Evolutionary conservation across 768 basidiomycete genomes (phyloP).

Genomic region (Inosperma sp.): DNA sequence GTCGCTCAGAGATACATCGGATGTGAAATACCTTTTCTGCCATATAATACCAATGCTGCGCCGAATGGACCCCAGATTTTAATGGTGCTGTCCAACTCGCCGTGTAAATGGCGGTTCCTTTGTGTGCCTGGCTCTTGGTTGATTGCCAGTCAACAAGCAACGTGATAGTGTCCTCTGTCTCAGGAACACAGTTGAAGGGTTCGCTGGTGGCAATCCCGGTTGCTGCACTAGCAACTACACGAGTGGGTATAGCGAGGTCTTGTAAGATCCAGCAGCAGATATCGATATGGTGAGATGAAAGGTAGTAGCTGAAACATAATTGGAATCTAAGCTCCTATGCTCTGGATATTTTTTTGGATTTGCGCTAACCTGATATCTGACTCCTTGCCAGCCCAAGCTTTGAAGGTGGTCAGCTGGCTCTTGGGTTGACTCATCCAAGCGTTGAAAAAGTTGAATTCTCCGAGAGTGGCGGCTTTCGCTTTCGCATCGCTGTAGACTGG

Average conservation of each 20-base stretch:
- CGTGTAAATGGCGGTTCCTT: conserved; percentile 87
- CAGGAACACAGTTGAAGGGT: conserved; percentile 79
- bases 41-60: conserved; percentile 95
- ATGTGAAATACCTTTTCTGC: conserved; percentile 64
- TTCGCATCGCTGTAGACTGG: conserved; percentile 91
- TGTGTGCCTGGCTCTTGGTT: conserved; percentile 64
- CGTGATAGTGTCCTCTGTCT: conserved; percentile 94
- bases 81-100: conserved; percentile 93
- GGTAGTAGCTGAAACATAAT: conserved; percentile 63
- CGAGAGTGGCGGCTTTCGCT: conserved; percentile 66
- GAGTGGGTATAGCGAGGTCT: conserved; percentile 69
- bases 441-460: conserved; percentile 93
- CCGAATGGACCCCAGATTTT: conserved; percentile 84
- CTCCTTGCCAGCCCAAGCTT: conserved; percentile 92
- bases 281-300: conserved; percentile 93
- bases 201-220: conserved; percentile 87
- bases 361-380: conserved; percentile 74
- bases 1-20: conserved; percentile 6
- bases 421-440: conserved; percentile 99
- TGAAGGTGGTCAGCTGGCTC: conserved; percentile 90
- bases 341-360: conserved; percentile 1
- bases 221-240: conserved; percentile 87
- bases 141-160: conserved; percentile 94
- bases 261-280: conserved; percentile 84
- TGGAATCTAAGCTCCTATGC: conserved; percentile 10